Percentiles rank a stretch among this genome's conserved stretches.
Evolutionary conservation across 306 rosid genomes (phyloP).

Genomic region (Cucumis melo): DNA sequence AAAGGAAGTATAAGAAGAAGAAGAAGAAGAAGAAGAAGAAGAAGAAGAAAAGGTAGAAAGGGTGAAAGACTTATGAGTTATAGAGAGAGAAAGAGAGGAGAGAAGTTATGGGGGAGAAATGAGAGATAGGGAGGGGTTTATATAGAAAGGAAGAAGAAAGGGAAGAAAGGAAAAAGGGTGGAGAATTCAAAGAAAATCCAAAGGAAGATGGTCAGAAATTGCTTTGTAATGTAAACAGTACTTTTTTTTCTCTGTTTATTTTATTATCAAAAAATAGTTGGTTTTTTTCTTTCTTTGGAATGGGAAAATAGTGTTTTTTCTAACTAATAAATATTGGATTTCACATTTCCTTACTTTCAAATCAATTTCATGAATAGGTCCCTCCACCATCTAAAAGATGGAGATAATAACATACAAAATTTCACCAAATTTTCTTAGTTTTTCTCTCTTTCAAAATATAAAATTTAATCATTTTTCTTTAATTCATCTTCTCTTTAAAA

Average conservation of each 20-base stretch:
- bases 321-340: background rate
- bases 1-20: background rate
- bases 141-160: background rate
- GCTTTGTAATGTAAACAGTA: background rate
- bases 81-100: background rate
- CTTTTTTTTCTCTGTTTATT: background rate
- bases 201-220: background rate
- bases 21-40: background rate
- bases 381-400: background rate
- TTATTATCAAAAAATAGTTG: too few relatives aligned
- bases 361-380: background rate
- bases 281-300: too few relatives aligned
- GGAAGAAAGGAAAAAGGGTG: background rate
- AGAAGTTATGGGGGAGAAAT: background rate
- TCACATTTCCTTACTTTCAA: background rate
- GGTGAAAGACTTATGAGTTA: background rate
- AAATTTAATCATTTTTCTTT: too few relatives aligned
- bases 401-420: background rate
- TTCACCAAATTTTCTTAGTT: background rate
- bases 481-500: too few relatives aligned
- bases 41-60: too few relatives aligned
- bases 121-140: too few relatives aligned
- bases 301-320: background rate
- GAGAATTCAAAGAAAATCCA: background rate
- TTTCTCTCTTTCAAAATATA: too few relatives aligned